Base-by-base conservation (phyloP, 345 rosid species). In the Eucalyptus sideroxylon region DNA sequence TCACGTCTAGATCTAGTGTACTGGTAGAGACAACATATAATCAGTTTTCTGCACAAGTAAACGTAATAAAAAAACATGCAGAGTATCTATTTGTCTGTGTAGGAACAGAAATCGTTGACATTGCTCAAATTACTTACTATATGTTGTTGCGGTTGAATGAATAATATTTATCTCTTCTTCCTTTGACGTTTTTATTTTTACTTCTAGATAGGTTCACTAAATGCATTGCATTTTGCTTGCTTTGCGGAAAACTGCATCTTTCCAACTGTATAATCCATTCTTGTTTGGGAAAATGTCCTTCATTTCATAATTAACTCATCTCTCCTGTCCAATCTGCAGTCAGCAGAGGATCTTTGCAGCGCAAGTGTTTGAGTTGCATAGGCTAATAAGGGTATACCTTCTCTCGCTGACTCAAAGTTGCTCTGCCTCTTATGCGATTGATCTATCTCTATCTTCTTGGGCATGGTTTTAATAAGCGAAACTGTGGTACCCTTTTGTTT, bases 311-410 rank as follows among this genome's bases (percentile, higher is more conserved):
- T 37, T 72, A 37, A 72, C 45, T 37, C 23, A 9, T 19, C 42
- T 72, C 83, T 72, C 45, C 83, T 72, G 83, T 21, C 83, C 83
- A 72, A 90, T 91, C 89, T 95, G 92, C 99, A 96, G 99, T 91
- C 99, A 97, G 89, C 99, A 96, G 93, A 94, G 98, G 92, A 93
- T 96, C 92, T 97, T 96, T 94, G 95, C 97, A 4, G 94, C 94
- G 49, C 99, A 97, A 96, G 95, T 97, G 88, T 97, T 96, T 88
- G 98, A 97, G 97, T 94, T 97, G 94, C 99, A 97, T 91, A 95
- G 98, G 91, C 93, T 97, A 92, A 94, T 96, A 65, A 96, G 96
- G 99, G 99, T 97, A 95, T 56, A 49, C 17, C 31, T 86, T 60
- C 51, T 60, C 86, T 59, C 83, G 44, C 86, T 62, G 62, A 50